Base-by-base conservation (phyloP, 306 rosid species). In the Lathyrus sativus region DNA sequence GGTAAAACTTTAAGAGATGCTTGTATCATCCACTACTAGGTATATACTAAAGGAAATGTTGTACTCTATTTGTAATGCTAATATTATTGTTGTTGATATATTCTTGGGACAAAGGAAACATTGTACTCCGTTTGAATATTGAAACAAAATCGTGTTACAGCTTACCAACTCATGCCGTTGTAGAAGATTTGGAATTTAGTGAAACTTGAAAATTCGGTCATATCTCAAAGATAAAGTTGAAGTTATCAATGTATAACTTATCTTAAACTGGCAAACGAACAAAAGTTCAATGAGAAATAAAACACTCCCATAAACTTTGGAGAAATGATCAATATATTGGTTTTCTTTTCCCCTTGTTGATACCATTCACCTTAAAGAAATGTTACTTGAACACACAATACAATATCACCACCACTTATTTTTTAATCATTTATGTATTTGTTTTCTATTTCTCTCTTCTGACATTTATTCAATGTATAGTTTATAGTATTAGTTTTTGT, bases 171-270 rank as follows among this genome's bases (percentile, higher is more conserved):
- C 42, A 50, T n/a, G 3, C n/a, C 22, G 37, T 19, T 15, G 65
- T 13, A 45, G 62, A 67, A 45, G 43, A 28, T 6, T 45, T 74
- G 73, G 53, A 74, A 35, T 57, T 57, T 67, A 74, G 74, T 46
- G 24, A 9, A 74, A 46, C 68, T 35, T 26, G 33, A 39, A 46
- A 13, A 49, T 67, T 59, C 48, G 65, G 56, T 49, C 28, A 17
- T 15, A 68, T 6, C 39, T 68, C 46, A 8, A 37, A 44, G 62
- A 35, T 26, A 2, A 56, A 56, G 35, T 58, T 10, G 1, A 56
- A 56, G 35, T 58, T 10, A n/a, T 10, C 44, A 7, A 22, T 28
- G 22, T 22, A 62, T 12, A 11, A 41, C 22, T 56, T 37, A 58
- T 24, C 62, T 35, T 9, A 54, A 42, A 56, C 10, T 26, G 15